Evolutionary conservation across 169 alveolate genomes (phyloP).

Genomic region (Plasmodium falciparum): DNA sequence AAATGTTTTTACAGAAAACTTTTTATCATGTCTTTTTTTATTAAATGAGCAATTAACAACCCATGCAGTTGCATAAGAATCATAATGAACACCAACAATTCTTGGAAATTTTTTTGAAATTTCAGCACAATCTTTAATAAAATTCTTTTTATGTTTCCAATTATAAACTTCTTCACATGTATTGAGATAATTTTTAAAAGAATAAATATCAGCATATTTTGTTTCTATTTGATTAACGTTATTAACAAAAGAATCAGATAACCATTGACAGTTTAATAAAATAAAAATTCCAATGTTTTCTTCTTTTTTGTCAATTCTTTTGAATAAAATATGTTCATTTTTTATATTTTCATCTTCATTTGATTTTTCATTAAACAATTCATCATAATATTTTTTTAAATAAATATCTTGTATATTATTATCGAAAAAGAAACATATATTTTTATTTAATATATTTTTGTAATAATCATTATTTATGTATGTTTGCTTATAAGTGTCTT

Average conservation of each 20-base stretch:
- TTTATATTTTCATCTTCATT: constrained; percentile 11
- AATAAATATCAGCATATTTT: constrained; percentile 61
- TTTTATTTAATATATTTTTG: constrained; percentile 15
- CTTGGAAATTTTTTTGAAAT: constrained; percentile 51
- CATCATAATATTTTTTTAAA: constrained; percentile 46
- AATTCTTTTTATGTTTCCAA: constrained; percentile 58
- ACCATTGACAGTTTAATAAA: constrained; percentile 45
- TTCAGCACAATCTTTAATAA: constrained; percentile 56
- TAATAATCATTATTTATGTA: background rate
- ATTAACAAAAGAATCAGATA: constrained; percentile 69
- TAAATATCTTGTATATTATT: constrained; percentile 51
- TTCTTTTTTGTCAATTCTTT: constrained; percentile 45
- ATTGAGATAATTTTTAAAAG: constrained; percentile 41
- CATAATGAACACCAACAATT: constrained; percentile 72
- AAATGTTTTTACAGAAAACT: constrained; percentile 60
- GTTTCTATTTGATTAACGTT: constrained; percentile 54
- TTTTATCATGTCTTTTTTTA: constrained; percentile 51
- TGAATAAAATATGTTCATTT: constrained; percentile 4
- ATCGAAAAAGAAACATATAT: constrained; percentile 42
- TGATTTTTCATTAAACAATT: constrained; percentile 28
- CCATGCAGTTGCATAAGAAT: constrained; percentile 73
- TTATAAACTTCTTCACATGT: constrained; percentile 55
- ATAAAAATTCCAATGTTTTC: constrained; percentile 66
- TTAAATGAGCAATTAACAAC: constrained; percentile 57
- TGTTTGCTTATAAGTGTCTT: background rate